A percentile compares a stretch with the other conserved stretches of the same genome.
Conservation (phyloP, 768 basidiomycete species). For the Xerocomellus intermedius region DNA sequence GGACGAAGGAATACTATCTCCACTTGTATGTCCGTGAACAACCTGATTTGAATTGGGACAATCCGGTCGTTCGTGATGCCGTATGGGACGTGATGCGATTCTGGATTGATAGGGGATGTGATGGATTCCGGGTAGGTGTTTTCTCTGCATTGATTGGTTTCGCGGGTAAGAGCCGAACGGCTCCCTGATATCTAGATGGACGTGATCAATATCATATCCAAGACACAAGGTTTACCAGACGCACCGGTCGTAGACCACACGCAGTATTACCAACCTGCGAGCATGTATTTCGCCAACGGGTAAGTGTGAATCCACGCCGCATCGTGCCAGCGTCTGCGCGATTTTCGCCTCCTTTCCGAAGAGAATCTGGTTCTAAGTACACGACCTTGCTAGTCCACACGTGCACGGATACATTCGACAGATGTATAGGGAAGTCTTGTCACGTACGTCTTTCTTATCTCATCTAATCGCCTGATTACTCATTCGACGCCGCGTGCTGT, state of each 20-base stretch:
- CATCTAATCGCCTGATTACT: constrained; percentile 18
- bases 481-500: neutral
- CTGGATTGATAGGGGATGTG: constrained; percentile 73
- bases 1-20: constrained; percentile 68
- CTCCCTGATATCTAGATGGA: constrained; percentile 49
- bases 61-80: constrained; percentile 54
- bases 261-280: constrained; percentile 53
- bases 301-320: constrained; percentile 26
- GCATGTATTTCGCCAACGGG: constrained; percentile 60
- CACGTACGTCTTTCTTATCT: constrained; percentile 40
- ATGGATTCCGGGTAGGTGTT: constrained; percentile 65
- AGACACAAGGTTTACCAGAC: constrained; percentile 62
- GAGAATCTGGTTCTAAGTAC: neutral
- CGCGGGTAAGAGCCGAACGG: constrained; percentile 1
- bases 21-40: constrained; percentile 66
- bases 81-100: constrained; percentile 67
- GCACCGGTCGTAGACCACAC: constrained; percentile 54
- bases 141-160: neutral
- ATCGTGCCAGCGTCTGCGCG: constrained; percentile 5
- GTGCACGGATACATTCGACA: constrained; percentile 68
- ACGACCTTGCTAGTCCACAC: constrained; percentile 44
- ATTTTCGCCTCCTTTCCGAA: constrained; percentile 5
- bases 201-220: constrained; percentile 68
- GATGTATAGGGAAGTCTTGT: constrained; percentile 62
- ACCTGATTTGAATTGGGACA: constrained; percentile 80